A percentile compares a stretch with the other conserved stretches of the same genome.
Evolutionary conservation across 495 filamentous ascomycete species (phyloP).

Genomic region (Friedmanniomyces simplex): DNA sequence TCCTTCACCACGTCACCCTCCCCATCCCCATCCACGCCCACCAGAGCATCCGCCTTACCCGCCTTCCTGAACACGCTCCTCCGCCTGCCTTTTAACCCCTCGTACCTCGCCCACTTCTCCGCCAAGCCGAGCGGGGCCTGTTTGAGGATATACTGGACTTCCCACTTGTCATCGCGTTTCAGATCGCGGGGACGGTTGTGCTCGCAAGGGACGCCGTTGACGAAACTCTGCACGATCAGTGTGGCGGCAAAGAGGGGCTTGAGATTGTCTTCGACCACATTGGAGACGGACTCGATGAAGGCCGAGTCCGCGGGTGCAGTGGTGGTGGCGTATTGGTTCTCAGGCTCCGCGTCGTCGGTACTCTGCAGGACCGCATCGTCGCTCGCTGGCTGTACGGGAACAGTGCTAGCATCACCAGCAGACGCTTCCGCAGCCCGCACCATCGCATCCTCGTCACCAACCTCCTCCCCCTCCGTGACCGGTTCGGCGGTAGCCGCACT

Average conservation of each 20-base stretch:
- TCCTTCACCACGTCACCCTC: slow-evolving; percentile 30
- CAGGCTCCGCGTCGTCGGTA: neutral
- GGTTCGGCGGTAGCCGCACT: slow-evolving; percentile 10
- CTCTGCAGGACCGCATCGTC: neutral
- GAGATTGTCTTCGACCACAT: slow-evolving; percentile 1
- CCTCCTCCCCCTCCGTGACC: slow-evolving; percentile 10
- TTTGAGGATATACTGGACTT: slow-evolving; percentile 61
- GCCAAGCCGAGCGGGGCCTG: slow-evolving; percentile 35
- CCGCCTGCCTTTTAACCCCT: slow-evolving; percentile 41
- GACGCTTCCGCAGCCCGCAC: neutral
- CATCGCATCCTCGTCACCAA: slow-evolving; percentile 8
- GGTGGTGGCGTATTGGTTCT: slow-evolving; percentile 1
- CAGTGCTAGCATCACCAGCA: neutral
- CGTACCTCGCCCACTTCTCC: slow-evolving; percentile 40
- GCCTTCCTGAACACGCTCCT: slow-evolving; percentile 30
- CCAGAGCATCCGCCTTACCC: neutral
- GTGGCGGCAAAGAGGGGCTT: slow-evolving; percentile 50
- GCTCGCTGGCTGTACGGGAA: neutral
- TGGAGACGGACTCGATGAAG: slow-evolving; percentile 13
- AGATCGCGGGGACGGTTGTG: slow-evolving; percentile 52
- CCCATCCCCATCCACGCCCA: slow-evolving; percentile 13
- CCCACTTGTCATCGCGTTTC: slow-evolving; percentile 49
- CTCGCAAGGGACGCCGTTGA: slow-evolving; percentile 48
- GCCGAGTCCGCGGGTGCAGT: slow-evolving; percentile 20
- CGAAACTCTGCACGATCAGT: slow-evolving; percentile 57